Conservation (phyloP, 148 eudicot genomes). For the Rhododendron henanense region DNA sequence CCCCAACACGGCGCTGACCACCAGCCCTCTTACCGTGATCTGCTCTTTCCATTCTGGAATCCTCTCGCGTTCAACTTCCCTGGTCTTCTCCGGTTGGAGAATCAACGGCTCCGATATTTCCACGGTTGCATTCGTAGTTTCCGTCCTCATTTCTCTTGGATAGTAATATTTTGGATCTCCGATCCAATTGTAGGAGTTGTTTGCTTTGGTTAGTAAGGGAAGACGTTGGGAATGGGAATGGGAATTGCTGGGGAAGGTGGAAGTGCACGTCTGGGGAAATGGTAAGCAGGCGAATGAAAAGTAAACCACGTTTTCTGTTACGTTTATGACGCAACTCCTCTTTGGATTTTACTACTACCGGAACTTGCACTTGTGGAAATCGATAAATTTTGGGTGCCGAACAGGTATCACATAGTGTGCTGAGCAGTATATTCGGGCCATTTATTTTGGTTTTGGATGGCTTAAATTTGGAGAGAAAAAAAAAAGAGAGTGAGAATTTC, state of each 20-base stretch:
- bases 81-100: constrained; percentile 6
- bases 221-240: neutral
- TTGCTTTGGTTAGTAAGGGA: neutral
- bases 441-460: fast-evolving
- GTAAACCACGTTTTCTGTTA: neutral
- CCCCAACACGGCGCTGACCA: constrained; percentile 67
- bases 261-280: no score
- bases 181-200: neutral
- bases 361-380: no score
- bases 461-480: no score
- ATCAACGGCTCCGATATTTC: constrained; percentile 61
- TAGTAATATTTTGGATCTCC: neutral
- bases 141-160: constrained; percentile 33
- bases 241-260: neutral
- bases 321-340: neutral
- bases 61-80: constrained; percentile 22
- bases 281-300: neutral
- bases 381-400: no score
- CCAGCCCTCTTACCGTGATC: constrained; percentile 69
- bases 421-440: fast-evolving
- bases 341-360: no score
- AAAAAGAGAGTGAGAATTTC: fast-evolving
- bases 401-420: fast-evolving
- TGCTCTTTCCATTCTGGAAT: constrained; percentile 86
- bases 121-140: constrained; percentile 3